Percentiles rank a stretch among this genome's conserved stretches.
Evolutionary conservation across 208 protist genomes (phyloP).

Genomic region (Acanthamoeba sp.): DNA sequence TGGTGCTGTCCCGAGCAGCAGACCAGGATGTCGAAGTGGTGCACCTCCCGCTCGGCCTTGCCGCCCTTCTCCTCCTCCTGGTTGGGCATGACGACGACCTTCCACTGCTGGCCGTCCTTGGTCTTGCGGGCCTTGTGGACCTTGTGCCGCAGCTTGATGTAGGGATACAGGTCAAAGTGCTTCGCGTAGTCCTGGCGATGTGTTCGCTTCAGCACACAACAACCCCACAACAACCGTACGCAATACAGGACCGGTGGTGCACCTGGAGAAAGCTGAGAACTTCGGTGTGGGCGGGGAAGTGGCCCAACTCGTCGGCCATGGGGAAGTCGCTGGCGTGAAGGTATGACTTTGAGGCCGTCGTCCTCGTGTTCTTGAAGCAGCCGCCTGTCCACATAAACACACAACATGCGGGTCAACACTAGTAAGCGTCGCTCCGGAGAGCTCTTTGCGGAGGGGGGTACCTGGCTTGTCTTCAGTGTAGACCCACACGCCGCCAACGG

Average conservation of each 20-base stretch:
- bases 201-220: background rate
- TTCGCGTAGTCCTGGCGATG: slow-evolving; percentile 39
- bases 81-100: slow-evolving; percentile 44
- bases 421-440: too few relatives aligned
- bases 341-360: slow-evolving; percentile 47
- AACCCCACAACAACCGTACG: background rate
- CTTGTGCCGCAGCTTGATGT: slow-evolving; percentile 65
- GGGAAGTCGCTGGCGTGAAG: slow-evolving; percentile 51
- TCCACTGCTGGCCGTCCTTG: slow-evolving; percentile 58
- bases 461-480: slow-evolving; percentile 70
- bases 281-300: slow-evolving; percentile 55
- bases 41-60: background rate
- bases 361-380: slow-evolving; percentile 8
- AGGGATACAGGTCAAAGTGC: slow-evolving; percentile 51
- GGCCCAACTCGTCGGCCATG: slow-evolving; percentile 36
- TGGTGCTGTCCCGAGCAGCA: slow-evolving; percentile 71
- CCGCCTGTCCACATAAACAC: background rate
- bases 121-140: slow-evolving; percentile 66
- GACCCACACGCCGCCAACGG: slow-evolving; percentile 71
- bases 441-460: background rate
- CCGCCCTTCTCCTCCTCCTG: background rate
- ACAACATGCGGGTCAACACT: background rate
- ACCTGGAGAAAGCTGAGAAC: slow-evolving; percentile 27
- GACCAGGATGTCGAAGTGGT: slow-evolving; percentile 60
- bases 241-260: background rate